These are phyloP conservation scores for Daldinia bambusicola DNA, from an alignment of 495 filamentous ascomycete species.

Conservation along the genomic window DNA sequence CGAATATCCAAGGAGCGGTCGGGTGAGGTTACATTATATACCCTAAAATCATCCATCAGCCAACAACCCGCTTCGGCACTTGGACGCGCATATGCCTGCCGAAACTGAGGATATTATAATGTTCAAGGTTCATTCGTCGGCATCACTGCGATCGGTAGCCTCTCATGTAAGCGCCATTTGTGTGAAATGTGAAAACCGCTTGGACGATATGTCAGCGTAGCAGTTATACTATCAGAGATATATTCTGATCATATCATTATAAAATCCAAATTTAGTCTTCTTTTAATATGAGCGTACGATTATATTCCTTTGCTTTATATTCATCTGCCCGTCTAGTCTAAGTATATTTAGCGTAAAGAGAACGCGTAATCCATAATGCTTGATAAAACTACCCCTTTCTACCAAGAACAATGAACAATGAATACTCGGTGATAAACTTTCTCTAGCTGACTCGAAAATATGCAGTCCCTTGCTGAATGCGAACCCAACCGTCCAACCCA, in stretches of 20 bases:
- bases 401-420: neutral
- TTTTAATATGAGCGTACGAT: neutral
- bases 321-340: too few species aligned
- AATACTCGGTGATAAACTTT: neutral
- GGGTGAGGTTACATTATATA: neutral
- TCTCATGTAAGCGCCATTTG: neutral
- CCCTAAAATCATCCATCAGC: neutral
- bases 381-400: neutral
- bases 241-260: neutral
- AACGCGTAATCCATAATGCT: too few species aligned
- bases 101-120: neutral
- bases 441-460: neutral
- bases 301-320: neutral
- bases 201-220: neutral
- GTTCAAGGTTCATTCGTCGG: neutral
- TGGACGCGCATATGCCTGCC: neutral
- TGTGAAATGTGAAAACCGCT: neutral
- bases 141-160: neutral
- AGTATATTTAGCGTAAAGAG: too few species aligned
- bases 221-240: neutral
- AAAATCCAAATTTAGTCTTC: neutral
- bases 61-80: neutral
- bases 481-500: neutral
- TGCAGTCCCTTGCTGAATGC: neutral
- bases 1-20: neutral